Conservation (phyloP, 345 rosid genomes). For the Boechera divaricarpa region DNA sequence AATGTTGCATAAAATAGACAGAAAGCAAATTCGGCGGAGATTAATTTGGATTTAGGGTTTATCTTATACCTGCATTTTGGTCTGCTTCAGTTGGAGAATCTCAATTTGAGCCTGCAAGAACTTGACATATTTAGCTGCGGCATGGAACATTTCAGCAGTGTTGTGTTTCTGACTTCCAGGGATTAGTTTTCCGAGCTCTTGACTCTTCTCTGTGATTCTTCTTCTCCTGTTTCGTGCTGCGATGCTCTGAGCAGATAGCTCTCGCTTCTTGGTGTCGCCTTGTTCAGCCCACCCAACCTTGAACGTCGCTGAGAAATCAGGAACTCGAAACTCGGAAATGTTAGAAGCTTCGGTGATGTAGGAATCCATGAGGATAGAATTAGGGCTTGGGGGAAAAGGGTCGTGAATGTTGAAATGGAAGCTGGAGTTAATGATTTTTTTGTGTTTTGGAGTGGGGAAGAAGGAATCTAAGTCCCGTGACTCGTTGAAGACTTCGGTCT, state of each 20-base stretch:
- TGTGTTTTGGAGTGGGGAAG: constrained; percentile 27
- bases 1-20: neutral
- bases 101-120: constrained; percentile 71
- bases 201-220: constrained; percentile 78
- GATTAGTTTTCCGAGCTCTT: constrained; percentile 73
- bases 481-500: constrained; percentile 12
- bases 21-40: neutral
- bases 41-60: neutral
- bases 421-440: constrained; percentile 21
- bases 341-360: neutral
- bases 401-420: constrained; percentile 19
- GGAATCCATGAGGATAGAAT: constrained; percentile 1
- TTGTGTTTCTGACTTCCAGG: constrained; percentile 84
- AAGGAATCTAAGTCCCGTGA: constrained; percentile 25
- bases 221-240: constrained; percentile 82
- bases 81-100: constrained; percentile 50
- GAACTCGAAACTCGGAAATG: constrained; percentile 24
- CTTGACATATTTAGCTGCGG: constrained; percentile 80
- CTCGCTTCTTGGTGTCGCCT: constrained; percentile 4
- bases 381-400: constrained; percentile 8
- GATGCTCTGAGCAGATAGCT: constrained; percentile 68
- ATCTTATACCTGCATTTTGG: constrained; percentile 28
- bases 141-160: constrained; percentile 88
- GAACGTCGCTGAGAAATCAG: constrained; percentile 16
- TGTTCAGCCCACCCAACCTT: constrained; percentile 15